Percentiles rank a stretch among this genome's conserved stretches.
phyloP scores from a whole-genome alignment of 2,329 filamentous ascomycete species.

The Aspergillus intermedius region DNA sequence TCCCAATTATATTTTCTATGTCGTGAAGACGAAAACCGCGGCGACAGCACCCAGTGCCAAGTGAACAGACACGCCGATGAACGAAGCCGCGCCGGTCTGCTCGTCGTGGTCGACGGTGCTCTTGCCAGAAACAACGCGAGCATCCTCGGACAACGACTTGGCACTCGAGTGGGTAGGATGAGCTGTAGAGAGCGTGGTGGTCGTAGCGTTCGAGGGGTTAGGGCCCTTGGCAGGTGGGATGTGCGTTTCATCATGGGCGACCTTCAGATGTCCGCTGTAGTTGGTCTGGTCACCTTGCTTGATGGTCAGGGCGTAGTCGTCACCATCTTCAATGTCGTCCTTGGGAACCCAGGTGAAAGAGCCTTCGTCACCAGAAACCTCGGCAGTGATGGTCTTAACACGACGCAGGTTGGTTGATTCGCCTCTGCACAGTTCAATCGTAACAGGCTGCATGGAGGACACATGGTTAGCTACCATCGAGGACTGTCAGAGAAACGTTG shows the following conservation, averaged over 20 bases:
- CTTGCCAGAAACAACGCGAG: not conserved
- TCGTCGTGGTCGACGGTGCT: not conserved
- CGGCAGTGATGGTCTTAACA: constrained; percentile 42
- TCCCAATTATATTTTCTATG: not conserved
- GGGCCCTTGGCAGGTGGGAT: constrained; percentile 6
- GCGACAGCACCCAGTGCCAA: constrained; percentile 9
- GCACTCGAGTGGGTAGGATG: not conserved
- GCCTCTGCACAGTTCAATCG: constrained; percentile 52
- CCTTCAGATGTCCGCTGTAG: constrained; percentile 49
- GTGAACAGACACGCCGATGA: constrained; percentile 7
- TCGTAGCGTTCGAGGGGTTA: constrained; percentile 1
- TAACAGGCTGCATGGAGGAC: constrained; percentile 38
- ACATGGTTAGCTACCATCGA: constrained; percentile 9
- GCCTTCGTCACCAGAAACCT: constrained; percentile 37
- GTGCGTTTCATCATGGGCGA: constrained; percentile 32
- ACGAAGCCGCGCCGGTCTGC: constrained; percentile 10
- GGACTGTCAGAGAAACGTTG: not conserved
- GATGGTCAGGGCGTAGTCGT: constrained; percentile 56
- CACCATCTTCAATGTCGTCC: constrained; percentile 35
- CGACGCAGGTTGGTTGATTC: constrained; percentile 44
- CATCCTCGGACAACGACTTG: not conserved
- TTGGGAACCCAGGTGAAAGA: constrained; percentile 47
- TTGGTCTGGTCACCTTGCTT: constrained; percentile 46
- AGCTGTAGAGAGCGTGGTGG: constrained; percentile 6
- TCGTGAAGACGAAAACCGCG: constrained; percentile 9